Conservation (phyloP, 1,284 basidiomycete species). For the Cutaneotrichosporon cavernicola region DNA sequence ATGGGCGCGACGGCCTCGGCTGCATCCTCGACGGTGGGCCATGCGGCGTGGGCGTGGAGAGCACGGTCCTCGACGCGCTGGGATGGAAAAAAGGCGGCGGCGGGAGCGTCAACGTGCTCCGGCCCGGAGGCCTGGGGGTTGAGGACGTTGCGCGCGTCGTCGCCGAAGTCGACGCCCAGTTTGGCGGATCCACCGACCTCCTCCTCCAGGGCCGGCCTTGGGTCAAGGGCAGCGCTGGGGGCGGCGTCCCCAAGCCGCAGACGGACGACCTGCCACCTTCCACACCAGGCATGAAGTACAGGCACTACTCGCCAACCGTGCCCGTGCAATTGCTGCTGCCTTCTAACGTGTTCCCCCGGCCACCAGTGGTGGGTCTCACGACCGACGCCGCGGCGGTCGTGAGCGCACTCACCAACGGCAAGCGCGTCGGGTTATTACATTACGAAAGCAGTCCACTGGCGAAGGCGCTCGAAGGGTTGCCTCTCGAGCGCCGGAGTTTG, state of each 20-base stretch:
- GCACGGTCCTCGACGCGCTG: conserved; percentile 89
- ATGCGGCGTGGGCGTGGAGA: conserved; percentile 88
- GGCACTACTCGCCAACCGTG: conserved; percentile 89
- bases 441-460: conserved; percentile 61
- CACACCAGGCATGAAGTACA: conserved; percentile 99
- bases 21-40: conserved; percentile 90
- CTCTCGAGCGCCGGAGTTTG: conserved; percentile 55
- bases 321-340: conserved; percentile 75
- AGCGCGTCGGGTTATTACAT: conserved; percentile 62
- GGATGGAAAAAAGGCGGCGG: conserved; percentile 57
- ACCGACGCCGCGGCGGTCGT: conserved; percentile 18
- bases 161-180: conserved; percentile 47
- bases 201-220: conserved; percentile 39
- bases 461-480: conserved; percentile 10
- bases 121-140: conserved; percentile 90
- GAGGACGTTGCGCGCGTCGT: conserved; percentile 75
- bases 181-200: conserved; percentile 36
- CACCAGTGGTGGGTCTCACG: conserved; percentile 48
- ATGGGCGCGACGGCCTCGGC: conserved; percentile 60
- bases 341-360: conserved; percentile 47
- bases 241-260: neutral
- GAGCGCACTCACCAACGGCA: neutral
- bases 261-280: conserved; percentile 63
- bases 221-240: conserved; percentile 2
- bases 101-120: conserved; percentile 73